Evolutionary conservation across 2,329 filamentous ascomycete genomes (phyloP).

Genomic region (Colletotrichum sp.): DNA sequence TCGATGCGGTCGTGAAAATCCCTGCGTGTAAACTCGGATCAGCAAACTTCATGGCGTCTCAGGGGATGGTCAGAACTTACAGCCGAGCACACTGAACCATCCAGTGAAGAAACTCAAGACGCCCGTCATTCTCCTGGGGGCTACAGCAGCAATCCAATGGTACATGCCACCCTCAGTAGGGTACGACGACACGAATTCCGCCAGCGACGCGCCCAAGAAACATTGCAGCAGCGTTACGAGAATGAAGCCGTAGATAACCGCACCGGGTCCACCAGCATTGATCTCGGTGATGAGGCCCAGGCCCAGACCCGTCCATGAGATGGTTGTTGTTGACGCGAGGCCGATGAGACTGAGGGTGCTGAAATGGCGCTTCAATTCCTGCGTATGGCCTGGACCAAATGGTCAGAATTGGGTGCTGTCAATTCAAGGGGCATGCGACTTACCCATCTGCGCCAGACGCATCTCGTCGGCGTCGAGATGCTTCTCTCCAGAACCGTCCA

Average conservation of each 20-base stretch:
- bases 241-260: constrained; percentile 56
- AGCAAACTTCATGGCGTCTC: neutral
- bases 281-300: constrained; percentile 51
- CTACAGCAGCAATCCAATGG: constrained; percentile 54
- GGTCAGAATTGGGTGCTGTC: neutral
- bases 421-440: neutral
- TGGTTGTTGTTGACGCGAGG: constrained; percentile 53
- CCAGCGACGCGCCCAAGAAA: constrained; percentile 49
- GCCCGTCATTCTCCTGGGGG: constrained; percentile 41
- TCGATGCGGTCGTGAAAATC: constrained; percentile 50
- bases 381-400: constrained; percentile 44
- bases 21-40: constrained; percentile 26
- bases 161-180: constrained; percentile 56
- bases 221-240: constrained; percentile 50
- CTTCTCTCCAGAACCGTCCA: constrained; percentile 9
- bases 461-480: constrained; percentile 39
- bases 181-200: constrained; percentile 53
- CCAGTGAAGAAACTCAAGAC: constrained; percentile 50
- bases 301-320: constrained; percentile 54
- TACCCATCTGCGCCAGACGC: constrained; percentile 49
- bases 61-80: constrained; percentile 7
- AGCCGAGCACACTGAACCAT: constrained; percentile 46
- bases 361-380: constrained; percentile 53
- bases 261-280: constrained; percentile 50
- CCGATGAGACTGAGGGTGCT: constrained; percentile 52